phyloP scores from a whole-genome alignment of 139 green algal genomes.

The Coelastrella sp. region DNA sequence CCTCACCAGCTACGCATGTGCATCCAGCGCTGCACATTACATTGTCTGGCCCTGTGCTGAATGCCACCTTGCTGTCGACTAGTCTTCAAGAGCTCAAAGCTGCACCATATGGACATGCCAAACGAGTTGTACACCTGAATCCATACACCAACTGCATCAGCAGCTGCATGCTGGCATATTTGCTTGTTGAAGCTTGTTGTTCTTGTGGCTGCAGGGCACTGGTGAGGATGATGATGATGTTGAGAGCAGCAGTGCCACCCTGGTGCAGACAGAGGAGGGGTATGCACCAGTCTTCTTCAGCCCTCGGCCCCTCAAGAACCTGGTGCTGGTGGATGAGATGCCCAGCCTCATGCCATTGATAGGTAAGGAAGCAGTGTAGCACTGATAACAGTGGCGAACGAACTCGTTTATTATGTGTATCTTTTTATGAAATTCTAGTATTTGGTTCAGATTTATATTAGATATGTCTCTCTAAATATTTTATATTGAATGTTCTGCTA shows the following conservation, averaged over 20 bases:
- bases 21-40: too few relatives aligned
- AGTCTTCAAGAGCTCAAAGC: too few relatives aligned
- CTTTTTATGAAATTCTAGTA: too few relatives aligned
- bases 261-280: slow-evolving; percentile 89
- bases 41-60: too few relatives aligned
- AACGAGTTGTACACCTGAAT: too few relatives aligned
- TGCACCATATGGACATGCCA: too few relatives aligned
- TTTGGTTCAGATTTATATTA: too few relatives aligned
- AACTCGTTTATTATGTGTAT: too few relatives aligned
- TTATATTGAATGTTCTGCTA: too few relatives aligned
- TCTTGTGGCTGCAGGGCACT: slow-evolving; percentile 72
- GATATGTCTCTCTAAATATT: too few relatives aligned
- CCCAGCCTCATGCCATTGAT: slow-evolving; percentile 89
- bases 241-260: slow-evolving; percentile 74
- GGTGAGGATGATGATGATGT: slow-evolving; percentile 95
- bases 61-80: too few relatives aligned
- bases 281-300: slow-evolving; percentile 94
- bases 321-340: slow-evolving; percentile 91
- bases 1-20: not conserved
- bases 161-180: not conserved
- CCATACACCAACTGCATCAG: not conserved
- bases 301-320: slow-evolving; percentile 89
- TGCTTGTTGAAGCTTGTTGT: not conserved
- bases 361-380: slow-evolving; percentile 74
- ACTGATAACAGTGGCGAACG: not conserved